Conservation (phyloP, 345 rosid genomes). For the Mangifera indica region DNA sequence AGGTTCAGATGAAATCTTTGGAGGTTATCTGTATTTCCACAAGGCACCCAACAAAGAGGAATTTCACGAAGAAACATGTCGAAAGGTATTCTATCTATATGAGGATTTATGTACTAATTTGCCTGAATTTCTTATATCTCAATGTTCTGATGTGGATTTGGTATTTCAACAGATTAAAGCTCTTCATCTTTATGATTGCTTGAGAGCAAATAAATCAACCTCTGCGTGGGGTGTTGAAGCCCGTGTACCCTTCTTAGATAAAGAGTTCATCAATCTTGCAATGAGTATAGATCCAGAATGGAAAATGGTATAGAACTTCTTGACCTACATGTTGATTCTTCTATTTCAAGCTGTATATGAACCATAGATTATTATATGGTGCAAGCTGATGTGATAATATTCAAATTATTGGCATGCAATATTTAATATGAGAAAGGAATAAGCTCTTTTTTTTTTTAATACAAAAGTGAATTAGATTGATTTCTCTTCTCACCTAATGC, state of each 20-base stretch:
- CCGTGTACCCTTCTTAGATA: slow-evolving; percentile 85
- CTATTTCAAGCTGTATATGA: neutral
- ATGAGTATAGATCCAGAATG: slow-evolving; percentile 86
- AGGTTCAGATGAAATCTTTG: slow-evolving; percentile 88
- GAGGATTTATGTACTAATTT: neutral
- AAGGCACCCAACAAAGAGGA: slow-evolving; percentile 84
- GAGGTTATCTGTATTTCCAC: slow-evolving; percentile 83
- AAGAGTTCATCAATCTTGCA: slow-evolving; percentile 60
- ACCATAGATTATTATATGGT: neutral
- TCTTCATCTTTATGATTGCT: slow-evolving; percentile 85
- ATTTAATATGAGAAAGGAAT: neutral
- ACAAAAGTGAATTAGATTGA: neutral
- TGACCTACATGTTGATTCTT: neutral
- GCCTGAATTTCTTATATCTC: slow-evolving; percentile 9
- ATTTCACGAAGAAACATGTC: slow-evolving; percentile 76
- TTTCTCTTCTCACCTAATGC: neutral
- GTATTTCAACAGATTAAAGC: slow-evolving; percentile 61
- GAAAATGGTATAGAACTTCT: slow-evolving; percentile 61
- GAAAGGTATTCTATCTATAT: slow-evolving; percentile 47
- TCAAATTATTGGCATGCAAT: neutral
- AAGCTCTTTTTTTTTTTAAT: neutral
- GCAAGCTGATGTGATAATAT: neutral
- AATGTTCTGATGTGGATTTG: slow-evolving; percentile 17
- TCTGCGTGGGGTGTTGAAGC: slow-evolving; percentile 95
- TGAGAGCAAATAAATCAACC: slow-evolving; percentile 84